Base-by-base conservation (phyloP, 768 basidiomycete species). In the Pulveroboletus frians region DNA sequence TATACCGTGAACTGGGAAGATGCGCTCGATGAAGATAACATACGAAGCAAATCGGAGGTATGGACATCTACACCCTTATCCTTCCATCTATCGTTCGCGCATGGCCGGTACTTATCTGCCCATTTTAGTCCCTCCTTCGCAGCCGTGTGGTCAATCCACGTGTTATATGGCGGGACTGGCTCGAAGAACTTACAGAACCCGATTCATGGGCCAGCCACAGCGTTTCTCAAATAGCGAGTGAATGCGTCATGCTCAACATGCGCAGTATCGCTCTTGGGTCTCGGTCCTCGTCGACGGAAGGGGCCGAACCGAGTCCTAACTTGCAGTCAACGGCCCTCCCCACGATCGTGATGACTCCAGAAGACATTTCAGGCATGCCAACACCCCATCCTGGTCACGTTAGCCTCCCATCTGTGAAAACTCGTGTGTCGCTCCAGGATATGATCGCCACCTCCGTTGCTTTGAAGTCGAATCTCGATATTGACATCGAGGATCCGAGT, bases 21-120 rank as follows among this genome's bases (percentile, higher is more conserved):
- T 5, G 81, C 76, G 7, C 69, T 93, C 30, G 81, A 88, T 52
- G 76, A 83, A 52, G 76, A 78, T 46, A 77, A 83, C 53, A 79
- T 94, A 48, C 76, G 85, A 43, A 79, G 80, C 49, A 78, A 81
- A 66, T 81, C 81, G 62, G 83, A 88, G 78, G 89, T 87, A 60
- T 49, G 76, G 55, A 30, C 43, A 49, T 15, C 6, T 39, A 30
- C 26, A 5, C 41, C 13, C 18, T 32, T 20, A 26, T 11, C 4
- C 40, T 43, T 34, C 18, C 18, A 6, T 45, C 9, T 18, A 11
- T 34, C 29, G 36, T 47, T 35, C 10, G 26, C 15, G 6, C 18
- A 15, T 39, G 34, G 47, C 36, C 36, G 30, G 27, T 29, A 54
- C 47, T 51, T 48, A 44, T 37, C 23, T 26, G 13, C 39, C 9